Conservation (phyloP, 176 grass and related monocot species). For the Triticum monococcum region DNA sequence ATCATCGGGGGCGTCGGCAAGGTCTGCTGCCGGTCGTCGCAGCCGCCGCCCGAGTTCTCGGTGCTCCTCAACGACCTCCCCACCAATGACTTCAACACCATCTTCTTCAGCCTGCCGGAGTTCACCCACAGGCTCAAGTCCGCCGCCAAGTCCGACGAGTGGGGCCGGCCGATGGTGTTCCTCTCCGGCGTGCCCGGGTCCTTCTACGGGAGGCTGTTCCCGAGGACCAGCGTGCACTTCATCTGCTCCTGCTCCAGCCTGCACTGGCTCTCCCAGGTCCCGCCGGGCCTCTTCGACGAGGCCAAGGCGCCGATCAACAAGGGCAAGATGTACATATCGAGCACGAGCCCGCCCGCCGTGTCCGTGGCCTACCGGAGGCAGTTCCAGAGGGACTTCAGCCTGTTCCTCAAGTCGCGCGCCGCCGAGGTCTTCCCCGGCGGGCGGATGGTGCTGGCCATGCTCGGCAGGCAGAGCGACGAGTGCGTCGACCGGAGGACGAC, state of each 20-base stretch:
- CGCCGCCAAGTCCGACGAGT: conserved; percentile 44
- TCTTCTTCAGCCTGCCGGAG: conserved; percentile 75
- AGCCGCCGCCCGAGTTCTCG: conserved; percentile 72
- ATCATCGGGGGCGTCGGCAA: conserved; percentile 61
- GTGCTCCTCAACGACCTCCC: conserved; percentile 97
- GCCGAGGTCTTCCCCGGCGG: conserved; percentile 64
- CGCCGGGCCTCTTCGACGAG: conserved; percentile 50
- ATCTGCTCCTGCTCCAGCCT: conserved; percentile 87
- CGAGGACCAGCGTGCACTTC: conserved; percentile 69
- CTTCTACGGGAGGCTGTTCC: conserved; percentile 87
- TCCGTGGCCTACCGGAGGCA: conserved; percentile 60
- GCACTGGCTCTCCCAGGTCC: conserved; percentile 96
- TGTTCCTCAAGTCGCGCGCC: conserved; percentile 81
- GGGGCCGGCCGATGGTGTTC: conserved; percentile 68
- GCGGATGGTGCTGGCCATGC: conserved; percentile 79
- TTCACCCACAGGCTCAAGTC: conserved; percentile 59
- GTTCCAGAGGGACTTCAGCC: conserved; percentile 82
- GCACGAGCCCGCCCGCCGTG: conserved; percentile 58
- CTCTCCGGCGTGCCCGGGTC: conserved; percentile 81
- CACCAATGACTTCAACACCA: conserved; percentile 93
- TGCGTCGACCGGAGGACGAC: conserved; percentile 51
- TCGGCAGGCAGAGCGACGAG: conserved; percentile 58
- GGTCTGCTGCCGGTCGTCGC: conserved; percentile 43
- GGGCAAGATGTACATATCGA: conserved; percentile 86
- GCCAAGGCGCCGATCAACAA: conserved; percentile 54